These are phyloP conservation scores for Nicotiana otophora DNA, from an alignment of 257 asterid genomes.

Conservation along the genomic window DNA sequence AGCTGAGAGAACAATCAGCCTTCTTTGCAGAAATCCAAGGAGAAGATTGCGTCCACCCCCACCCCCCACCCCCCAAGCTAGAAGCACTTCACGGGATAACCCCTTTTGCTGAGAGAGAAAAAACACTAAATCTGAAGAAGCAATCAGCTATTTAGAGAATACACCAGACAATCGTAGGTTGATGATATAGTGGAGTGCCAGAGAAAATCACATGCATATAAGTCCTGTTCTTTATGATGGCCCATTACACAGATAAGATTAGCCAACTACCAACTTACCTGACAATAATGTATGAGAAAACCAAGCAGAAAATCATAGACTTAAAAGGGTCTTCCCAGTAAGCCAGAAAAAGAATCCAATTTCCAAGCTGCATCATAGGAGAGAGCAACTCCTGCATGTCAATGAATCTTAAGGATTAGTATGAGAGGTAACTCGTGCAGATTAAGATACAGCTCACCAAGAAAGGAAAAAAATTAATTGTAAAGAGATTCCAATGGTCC, in stretches of 20 bases:
- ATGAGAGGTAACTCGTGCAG: neutral
- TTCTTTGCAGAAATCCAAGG: neutral
- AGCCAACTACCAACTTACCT: slow-evolving; percentile 38
- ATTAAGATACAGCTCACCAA: neutral
- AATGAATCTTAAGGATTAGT: neutral
- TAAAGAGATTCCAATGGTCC: neutral
- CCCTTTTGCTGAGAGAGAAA: neutral
- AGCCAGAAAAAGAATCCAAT: slow-evolving; percentile 54
- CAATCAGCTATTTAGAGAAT: neutral
- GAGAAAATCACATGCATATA: neutral
- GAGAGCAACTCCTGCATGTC: slow-evolving; percentile 81
- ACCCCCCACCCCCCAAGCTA: neutral
- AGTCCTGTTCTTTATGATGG: neutral
- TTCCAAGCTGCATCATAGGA: slow-evolving; percentile 60
- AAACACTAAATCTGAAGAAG: neutral
- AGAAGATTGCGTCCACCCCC: neutral
- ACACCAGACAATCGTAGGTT: neutral
- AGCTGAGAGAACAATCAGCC: neutral
- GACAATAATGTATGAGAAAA: slow-evolving; percentile 48
- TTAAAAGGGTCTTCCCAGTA: slow-evolving; percentile 76
- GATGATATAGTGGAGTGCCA: neutral
- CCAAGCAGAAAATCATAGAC: slow-evolving; percentile 55
- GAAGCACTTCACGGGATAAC: neutral
- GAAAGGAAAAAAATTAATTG: neutral
- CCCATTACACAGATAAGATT: neutral